Base-by-base conservation (phyloP, 2,329 filamentous ascomycete species). In the Aotearoamyces nothofagi region DNA sequence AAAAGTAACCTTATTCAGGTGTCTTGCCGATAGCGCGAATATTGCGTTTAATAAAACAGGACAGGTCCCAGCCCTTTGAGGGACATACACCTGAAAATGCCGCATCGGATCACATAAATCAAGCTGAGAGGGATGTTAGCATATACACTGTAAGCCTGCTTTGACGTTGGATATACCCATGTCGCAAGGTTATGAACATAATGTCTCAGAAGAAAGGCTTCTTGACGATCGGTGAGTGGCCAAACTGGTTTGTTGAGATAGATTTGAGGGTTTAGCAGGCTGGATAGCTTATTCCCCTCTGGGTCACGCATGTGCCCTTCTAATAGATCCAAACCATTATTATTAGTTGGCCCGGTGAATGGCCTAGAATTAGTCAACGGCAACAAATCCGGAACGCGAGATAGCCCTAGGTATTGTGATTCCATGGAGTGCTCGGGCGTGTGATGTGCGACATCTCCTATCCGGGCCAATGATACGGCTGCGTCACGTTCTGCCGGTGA, bases 11-110 rank as follows among this genome's bases (percentile, higher is more conserved):
- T 65, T 54, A 26, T 58, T 64, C 20, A 70, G 46, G 39, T 71
- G 67, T 20, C 65, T 54, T 3, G 66, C 61, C 0, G 67, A 60
- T 4, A 70, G 52, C 2, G 67, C 66, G 23, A 69, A 57, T 15
- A 71, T 67, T 13, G 67, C 66, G 31, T 69, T 67, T 9, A 69
- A 51, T 4, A 73, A 52, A 3, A 63, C 59, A 1, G 60, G 60
- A 29, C 58, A 67, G 2, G 49, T 55, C 9, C 55, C 56, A 4
- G 68, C 64, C 12, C 61, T 53, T 30, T 61, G 55, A 0, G 68
- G 68, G 0, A 72, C 66, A 5, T 63, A 50, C 0, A 57, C 52
- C 31, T 63, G 59, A 38, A 74, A 73, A 33, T 67, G 63, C 11
- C 45, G 50, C 29, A 38, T 39, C 27, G 34, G 35, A 34, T 44